These are phyloP conservation scores for Phytophthora hibernalis DNA, from an alignment of 352 stramenopile species.

Conservation along the genomic window DNA sequence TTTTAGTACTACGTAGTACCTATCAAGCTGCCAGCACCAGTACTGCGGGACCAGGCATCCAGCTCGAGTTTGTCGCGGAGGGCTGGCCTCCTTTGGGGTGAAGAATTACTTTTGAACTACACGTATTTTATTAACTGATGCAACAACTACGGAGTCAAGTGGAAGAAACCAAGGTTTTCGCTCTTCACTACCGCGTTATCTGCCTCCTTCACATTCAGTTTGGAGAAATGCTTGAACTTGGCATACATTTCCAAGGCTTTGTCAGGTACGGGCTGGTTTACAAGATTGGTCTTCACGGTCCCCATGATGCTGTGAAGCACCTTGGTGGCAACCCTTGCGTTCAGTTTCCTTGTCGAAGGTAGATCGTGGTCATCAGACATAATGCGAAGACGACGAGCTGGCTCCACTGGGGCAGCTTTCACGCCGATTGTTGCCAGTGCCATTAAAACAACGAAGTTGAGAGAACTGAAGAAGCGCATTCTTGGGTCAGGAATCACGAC, in stretches of 20 bases:
- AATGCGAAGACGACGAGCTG: background rate
- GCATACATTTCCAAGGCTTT: background rate
- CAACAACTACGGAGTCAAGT: background rate
- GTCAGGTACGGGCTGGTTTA: background rate
- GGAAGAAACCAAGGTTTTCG: background rate
- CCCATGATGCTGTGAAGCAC: background rate
- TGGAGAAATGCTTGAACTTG: no score
- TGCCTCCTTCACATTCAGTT: background rate
- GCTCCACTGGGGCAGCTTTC: background rate
- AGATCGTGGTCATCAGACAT: background rate
- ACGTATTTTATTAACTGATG: background rate
- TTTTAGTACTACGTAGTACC: no score
- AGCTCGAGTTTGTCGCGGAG: no score
- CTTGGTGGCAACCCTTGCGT: background rate
- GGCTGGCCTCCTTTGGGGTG: no score
- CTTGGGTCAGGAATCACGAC: background rate
- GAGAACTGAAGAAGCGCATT: background rate
- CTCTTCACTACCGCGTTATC: background rate
- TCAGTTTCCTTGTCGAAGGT: background rate
- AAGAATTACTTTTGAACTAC: no score
- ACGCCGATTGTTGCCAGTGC: background rate
- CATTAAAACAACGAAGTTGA: background rate
- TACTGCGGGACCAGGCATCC: no score
- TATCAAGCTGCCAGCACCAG: no score
- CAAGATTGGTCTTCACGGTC: background rate